Evolutionary conservation across 2,329 filamentous ascomycete genomes (phyloP), one percentile per base, ranked within the genome.

Genomic region (Emergomyces africanus): DNA sequence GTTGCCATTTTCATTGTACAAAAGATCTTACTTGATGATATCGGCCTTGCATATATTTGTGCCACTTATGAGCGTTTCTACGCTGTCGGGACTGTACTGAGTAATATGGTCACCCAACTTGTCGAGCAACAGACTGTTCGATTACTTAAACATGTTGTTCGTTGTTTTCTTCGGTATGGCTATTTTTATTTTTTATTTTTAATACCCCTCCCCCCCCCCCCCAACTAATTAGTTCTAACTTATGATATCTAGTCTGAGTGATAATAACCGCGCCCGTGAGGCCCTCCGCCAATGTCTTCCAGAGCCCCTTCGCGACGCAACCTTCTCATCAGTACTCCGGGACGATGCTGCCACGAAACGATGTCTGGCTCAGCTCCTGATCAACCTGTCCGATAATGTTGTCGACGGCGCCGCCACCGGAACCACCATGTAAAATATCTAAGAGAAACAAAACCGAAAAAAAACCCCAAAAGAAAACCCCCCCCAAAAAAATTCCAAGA

Each of bases 1-100:
- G 94, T 99, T 15, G 94, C 94, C 60, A 99, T 99, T 68, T 99
- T 99, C 78, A 99, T 99, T 68, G 94, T 99, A 20, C 94, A 99
- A 75, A 99, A 99, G 81, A 99, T 99, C 30, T 78, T 99, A 57
- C 83, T 99, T 2, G 94, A 99, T 70, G 94, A 99, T 68, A 92
- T 95, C 68, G 94, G 94, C 3, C 81, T 99, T 63, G 94, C 94
- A 69, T 99, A 99, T 74, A 99, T 99, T 61, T 99, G 94, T 75
- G 92, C 95, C 64, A 99, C 94, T 0, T 99, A 99, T 68, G 94
- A 99, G 78, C 84, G 94, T 23, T 99, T 99, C 75, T 99, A 97
- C 67, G 94, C 94, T 8, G 94, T 99, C 5, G 94, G 94, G 5
- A 99, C 94, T 1, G 94, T 99, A 5, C 79, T 99, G 44, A 96